Evolutionary conservation across 2,329 filamentous ascomycete species (phyloP), one percentile per base, ranked within the genome.

Genomic region (Cladosporium sp.): DNA sequence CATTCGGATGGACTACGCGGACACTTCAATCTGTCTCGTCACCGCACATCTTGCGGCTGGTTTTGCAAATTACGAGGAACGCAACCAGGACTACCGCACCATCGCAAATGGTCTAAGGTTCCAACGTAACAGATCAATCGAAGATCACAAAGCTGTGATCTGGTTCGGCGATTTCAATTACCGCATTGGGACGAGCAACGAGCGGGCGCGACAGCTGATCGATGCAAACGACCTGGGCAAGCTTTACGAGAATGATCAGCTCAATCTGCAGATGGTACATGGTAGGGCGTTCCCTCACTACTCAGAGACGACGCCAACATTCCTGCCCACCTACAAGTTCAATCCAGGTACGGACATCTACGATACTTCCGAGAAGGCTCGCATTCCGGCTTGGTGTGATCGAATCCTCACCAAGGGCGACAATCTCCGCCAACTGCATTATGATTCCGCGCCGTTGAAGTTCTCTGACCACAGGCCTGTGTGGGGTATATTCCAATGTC

Each of bases 161-260:
- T 99, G 95, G 94, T 85, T 97, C 50, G 95, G 95, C 5, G 95
- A 99, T 77, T 99, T 99, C 82, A 99, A 99, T 76, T 99, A 99
- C 78, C 90, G 95, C 21, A 96, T 99, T 72, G 94, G 93, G 1
- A 83, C 98, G 65, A 85, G 85, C 53, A 88, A 92, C 69, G 92
- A 97, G 46, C 88, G 85, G 67, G 91, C 92, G 8, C 89, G 91
- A 70, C 85, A 88, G 35, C 81, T 96, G 11, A 87, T 97, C 64
- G 86, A 89, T 71, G 84, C 86, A 64, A 83, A 86, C 29, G 90
- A 97, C 73, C 82, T 96, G 12, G 91, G 90, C 65, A 89, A 85
- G 21, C 80, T 98, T 59, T 96, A 97, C 75, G 91, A 95, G 68
- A 96, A 97, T 72, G 94, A 98, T 74, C 93, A 97, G 83, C 85